A percentile compares a stretch with the other conserved stretches of the same genome.
Evolutionary conservation across 148 eudicot genomes (phyloP).

Genomic region (Nepenthes mirabilis): DNA sequence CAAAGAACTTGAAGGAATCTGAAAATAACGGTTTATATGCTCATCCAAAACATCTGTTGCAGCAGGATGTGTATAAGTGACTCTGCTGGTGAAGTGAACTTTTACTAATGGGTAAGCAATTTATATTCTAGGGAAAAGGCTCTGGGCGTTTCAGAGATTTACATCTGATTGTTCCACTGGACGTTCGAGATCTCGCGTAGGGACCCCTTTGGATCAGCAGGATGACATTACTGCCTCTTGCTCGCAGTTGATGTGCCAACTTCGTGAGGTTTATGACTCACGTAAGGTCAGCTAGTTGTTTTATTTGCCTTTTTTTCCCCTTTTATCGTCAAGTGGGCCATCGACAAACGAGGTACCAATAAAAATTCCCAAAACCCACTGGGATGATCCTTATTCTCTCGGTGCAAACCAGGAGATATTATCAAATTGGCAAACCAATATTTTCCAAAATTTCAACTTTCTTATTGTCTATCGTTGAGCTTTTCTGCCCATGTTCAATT

Average conservation of each 20-base stretch:
- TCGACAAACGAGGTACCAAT: not conserved
- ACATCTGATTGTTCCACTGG: conserved; percentile 46
- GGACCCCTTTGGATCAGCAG: conserved; percentile 44
- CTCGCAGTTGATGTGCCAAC: conserved; percentile 49
- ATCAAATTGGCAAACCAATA: no score
- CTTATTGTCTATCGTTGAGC: conserved; percentile 3
- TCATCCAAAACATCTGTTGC: not conserved
- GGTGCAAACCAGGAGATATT: no score
- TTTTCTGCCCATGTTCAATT: not conserved
- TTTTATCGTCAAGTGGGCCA: not conserved
- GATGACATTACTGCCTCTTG: conserved; percentile 52
- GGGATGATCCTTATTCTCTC: no score
- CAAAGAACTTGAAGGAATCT: no score
- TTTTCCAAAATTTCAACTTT: not conserved
- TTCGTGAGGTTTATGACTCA: conserved; percentile 47
- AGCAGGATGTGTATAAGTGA: no score
- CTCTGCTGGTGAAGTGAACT: not conserved
- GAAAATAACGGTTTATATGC: not conserved
- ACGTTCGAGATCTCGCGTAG: conserved; percentile 40
- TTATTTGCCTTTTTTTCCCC: not conserved
- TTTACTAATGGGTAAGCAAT: not conserved
- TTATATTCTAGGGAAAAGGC: conserved; percentile 31
- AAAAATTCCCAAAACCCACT: not conserved
- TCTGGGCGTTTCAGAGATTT: conserved; percentile 47
- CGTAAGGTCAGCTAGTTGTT: conserved; percentile 30